A percentile compares a stretch with the other conserved stretches of the same genome.
Conservation (phyloP, 2,329 filamentous ascomycete genomes). For the Fusarium praegraminearum region DNA sequence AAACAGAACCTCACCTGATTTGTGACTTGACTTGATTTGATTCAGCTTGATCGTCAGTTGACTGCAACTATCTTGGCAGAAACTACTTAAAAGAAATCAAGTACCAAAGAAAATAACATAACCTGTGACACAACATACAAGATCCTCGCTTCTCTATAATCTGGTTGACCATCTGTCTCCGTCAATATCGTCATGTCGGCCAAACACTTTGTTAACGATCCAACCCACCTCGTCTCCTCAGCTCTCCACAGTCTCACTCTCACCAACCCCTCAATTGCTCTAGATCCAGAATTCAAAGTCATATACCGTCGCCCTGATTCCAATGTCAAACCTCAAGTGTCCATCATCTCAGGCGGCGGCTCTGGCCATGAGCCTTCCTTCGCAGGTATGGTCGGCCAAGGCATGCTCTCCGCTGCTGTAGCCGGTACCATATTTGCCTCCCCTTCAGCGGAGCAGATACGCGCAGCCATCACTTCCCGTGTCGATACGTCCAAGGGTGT, state of each 20-base stretch:
- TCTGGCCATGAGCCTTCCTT: constrained; percentile 93
- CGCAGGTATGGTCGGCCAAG: constrained; percentile 83
- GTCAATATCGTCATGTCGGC: constrained; percentile 58
- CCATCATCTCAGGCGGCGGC: constrained; percentile 88
- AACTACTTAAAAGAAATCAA: constrained; percentile 3
- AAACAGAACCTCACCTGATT: constrained; percentile 17
- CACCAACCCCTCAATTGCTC: constrained; percentile 84
- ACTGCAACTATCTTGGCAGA: constrained; percentile 7
- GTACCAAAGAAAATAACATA: background rate
- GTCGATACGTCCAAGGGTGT: constrained; percentile 80
- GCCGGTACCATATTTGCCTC: constrained; percentile 90
- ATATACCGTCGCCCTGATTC: constrained; percentile 75
- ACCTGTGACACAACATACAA: background rate
- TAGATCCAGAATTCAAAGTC: constrained; percentile 85
- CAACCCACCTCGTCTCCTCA: constrained; percentile 79
- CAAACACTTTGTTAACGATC: constrained; percentile 93
- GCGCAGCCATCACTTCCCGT: constrained; percentile 77
- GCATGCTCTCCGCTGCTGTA: constrained; percentile 83
- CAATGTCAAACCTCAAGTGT: constrained; percentile 71
- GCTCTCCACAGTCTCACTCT: constrained; percentile 82
- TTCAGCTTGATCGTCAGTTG: constrained; percentile 6
- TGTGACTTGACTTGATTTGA: constrained; percentile 7
- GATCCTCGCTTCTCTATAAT: constrained; percentile 1
- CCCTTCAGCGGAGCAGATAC: constrained; percentile 84
- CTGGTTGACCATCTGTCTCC: constrained; percentile 5